Evolutionary conservation across 2,329 filamentous ascomycete species (phyloP), one percentile per base, ranked within the genome.

Genomic region (Aspergillus quadrilineatus): DNA sequence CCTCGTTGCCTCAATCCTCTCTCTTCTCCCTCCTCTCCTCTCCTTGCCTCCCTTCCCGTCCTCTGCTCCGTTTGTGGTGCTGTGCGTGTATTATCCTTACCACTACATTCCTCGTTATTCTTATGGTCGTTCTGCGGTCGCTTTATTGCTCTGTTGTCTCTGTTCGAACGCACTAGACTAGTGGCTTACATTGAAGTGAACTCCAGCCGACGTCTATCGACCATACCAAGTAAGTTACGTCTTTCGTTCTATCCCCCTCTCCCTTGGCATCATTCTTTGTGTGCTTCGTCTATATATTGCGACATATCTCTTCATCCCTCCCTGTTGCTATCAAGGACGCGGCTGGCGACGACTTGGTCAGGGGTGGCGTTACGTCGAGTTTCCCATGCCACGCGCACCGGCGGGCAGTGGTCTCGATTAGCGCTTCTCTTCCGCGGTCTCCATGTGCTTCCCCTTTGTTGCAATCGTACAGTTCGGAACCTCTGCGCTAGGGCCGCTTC

Each of bases 201-300:
- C 57, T 61, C 49, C 66, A 76, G 76, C 75, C 60, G 76, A 78
- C 76, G 74, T 77, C 54, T 78, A 78, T 70, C 76, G 76, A 60
- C 76, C 76, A 61, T 69, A 71, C 63, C 73, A 76, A 74, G 76
- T 78, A 74, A 75, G 75, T 77, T 44, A 44, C 36, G 42, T 50
- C 57, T 48, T 55, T 22, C 55, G 56, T 55, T 44, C 60, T 55
- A 56, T 55, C 41, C 30, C 46, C 28, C 30, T 22, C 52, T 55
- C 55, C 14, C 37, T 55, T 51, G 42, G 53, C 50, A 17, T 32
- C 55, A 28, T 41, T 50, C 26, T 46, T 43, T 34, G 14, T 37
- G 30, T 41, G 6, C 15, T 28, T 6, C 34, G 15, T 36, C 49
- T 9, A 15, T 30, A 22, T 36, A 41, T 15, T 44, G 39, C 28